Evolutionary conservation across 306 rosid genomes (phyloP).

Genomic region (Corylus heterophylla): DNA sequence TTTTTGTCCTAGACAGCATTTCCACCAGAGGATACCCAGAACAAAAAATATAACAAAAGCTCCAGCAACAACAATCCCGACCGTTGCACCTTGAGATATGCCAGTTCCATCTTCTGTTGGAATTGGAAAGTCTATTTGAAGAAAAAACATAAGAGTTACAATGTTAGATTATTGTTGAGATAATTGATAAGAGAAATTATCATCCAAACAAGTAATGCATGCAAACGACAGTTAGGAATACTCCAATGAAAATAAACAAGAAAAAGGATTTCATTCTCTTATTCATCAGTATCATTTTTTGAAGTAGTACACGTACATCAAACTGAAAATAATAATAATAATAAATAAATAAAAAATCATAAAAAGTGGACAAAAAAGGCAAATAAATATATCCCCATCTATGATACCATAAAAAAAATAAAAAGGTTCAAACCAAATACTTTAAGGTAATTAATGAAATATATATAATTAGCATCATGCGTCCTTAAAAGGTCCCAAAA

Average conservation of each 20-base stretch:
- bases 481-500: neutral
- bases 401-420: neutral
- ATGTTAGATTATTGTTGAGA: neutral
- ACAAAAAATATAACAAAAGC: slow-evolving; percentile 21
- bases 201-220: neutral
- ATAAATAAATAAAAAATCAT: too few species aligned
- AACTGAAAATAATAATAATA: too few species aligned
- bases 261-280: neutral
- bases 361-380: neutral
- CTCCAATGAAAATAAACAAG: too few species aligned
- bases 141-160: neutral
- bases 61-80: slow-evolving; percentile 36
- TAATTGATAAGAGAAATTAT: neutral
- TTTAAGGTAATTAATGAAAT: neutral
- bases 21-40: slow-evolving; percentile 38
- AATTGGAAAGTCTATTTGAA: slow-evolving; percentile 32
- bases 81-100: slow-evolving; percentile 20
- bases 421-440: neutral
- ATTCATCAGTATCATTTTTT: neutral
- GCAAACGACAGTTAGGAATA: too few species aligned
- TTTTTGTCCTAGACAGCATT: slow-evolving; percentile 14
- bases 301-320: neutral
- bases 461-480: neutral
- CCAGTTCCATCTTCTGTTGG: slow-evolving; percentile 17
- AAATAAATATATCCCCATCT: neutral